Evolutionary conservation across 1,284 basidiomycete species (phyloP).

Genomic region (Trichosporon faecale): DNA sequence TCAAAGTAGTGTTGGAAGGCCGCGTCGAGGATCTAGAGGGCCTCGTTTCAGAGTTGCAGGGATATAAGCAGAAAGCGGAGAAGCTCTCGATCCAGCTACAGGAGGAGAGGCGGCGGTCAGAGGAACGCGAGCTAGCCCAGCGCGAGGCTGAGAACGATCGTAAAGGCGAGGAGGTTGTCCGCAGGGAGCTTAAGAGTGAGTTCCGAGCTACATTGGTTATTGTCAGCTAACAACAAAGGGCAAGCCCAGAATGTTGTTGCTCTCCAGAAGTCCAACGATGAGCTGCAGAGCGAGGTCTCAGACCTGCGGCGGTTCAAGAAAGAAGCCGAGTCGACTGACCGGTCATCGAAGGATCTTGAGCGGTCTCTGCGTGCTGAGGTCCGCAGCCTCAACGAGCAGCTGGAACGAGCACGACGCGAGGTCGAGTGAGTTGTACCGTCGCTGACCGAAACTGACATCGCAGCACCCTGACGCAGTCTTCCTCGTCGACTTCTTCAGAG

Average conservation of each 20-base stretch:
- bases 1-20: conserved; percentile 29
- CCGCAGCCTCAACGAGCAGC: conserved; percentile 37
- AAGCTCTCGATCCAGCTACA: conserved; percentile 45
- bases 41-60: conserved; percentile 32
- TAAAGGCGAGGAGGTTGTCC: conserved; percentile 33
- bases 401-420: conserved; percentile 46
- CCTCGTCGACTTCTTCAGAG: conserved; percentile 29
- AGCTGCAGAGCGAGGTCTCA: conserved; percentile 38
- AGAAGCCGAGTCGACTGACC: conserved; percentile 38
- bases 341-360: conserved; percentile 35
- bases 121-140: conserved; percentile 24
- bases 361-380: conserved; percentile 39
- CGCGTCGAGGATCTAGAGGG: conserved; percentile 36
- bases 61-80: conserved; percentile 40
- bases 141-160: conserved; percentile 28
- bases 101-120: conserved; percentile 35
- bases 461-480: conserved; percentile 45
- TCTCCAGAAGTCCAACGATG: conserved; percentile 35
- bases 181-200: conserved; percentile 44
- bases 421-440: conserved; percentile 42
- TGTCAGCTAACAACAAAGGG: conserved; percentile 25
- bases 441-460: background rate
- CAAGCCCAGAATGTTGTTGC: conserved; percentile 40
- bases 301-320: conserved; percentile 45
- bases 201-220: background rate